These are phyloP conservation scores for Picea glauca DNA, from an alignment of 75 land plant species.

Conservation along the genomic window DNA sequence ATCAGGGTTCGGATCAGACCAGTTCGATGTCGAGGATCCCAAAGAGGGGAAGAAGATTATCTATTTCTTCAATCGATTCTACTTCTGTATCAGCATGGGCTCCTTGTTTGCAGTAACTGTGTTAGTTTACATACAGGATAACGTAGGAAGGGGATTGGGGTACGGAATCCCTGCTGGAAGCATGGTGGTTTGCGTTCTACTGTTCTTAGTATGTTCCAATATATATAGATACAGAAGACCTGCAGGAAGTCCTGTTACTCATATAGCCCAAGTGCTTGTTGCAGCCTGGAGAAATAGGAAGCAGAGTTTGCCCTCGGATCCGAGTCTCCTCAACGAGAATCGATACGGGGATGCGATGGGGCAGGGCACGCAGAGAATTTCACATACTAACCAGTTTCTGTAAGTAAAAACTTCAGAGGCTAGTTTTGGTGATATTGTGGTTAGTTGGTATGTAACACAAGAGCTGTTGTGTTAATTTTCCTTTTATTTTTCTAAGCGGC, in stretches of 20 bases:
- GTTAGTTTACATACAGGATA: conserved; percentile 86
- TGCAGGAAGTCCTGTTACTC: conserved; percentile 79
- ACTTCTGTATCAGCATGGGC: conserved; percentile 83
- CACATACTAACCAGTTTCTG: conserved; percentile 63
- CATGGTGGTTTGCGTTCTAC: conserved; percentile 51
- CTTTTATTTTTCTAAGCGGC: no score
- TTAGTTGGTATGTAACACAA: no score
- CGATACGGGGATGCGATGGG: conserved; percentile 21
- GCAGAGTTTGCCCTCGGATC: conserved; percentile 37
- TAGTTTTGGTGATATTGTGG: no score
- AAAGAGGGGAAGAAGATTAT: conserved; percentile 70
- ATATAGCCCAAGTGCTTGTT: conserved; percentile 56
- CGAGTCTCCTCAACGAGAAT: conserved; percentile 42
- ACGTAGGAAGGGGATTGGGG: conserved; percentile 81
- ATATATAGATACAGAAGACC: conserved; percentile 68
- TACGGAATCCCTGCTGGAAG: conserved; percentile 83
- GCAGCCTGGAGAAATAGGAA: conserved; percentile 72
- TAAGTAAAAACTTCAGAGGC: conserved; percentile 10
- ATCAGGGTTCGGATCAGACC: conserved; percentile 86
- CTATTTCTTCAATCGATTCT: conserved; percentile 86
- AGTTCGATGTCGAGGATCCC: conserved; percentile 67
- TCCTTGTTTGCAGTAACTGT: conserved; percentile 88
- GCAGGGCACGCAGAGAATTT: conserved; percentile 10
- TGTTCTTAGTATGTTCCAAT: conserved; percentile 53
- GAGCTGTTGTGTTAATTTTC: no score